Evolutionary conservation across 140 eudicot genomes (phyloP), one percentile per base, ranked within the genome.

Genomic region (Bidens hawaiensis): DNA sequence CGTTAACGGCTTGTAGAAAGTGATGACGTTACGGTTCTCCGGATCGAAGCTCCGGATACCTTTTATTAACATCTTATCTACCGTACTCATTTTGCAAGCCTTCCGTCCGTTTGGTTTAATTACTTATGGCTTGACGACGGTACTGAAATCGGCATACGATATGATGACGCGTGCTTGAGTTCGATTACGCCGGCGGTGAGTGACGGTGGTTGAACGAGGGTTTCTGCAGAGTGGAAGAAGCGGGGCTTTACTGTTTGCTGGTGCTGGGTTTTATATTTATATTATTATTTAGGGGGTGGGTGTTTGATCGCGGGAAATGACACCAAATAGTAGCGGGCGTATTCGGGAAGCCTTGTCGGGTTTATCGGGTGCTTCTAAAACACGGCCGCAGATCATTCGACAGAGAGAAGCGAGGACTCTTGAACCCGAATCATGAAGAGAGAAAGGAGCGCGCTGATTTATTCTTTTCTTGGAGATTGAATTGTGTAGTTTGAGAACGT

Each of bases 31-130:
- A 50, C 83, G 87, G 72, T 90, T 90, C 68, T 90, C 98, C 78
- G 97, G 98, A 76, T 90, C 98, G 77, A 90, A 90, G 56, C 96
- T 88, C 86, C 98, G 84, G 76, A 90, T 90, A n/a, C 98, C 98
- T 70, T 90, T 90, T 1, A 90, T 90, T 63, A 90, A 75, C 98
- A 90, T 87, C 65, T 90, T 90, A 66, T 90, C 98, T 1, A 90
- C 88, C 41, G 98, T 90, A 67, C 98, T 90, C 98, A 90, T 90
- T 65, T 70, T 68, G 43, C 27, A 16, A 68, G 15, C 47, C 47
- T 56, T 53, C 43, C n/a, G n/a, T 53, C 43, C 18, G 36, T 52
- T 50, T 16, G 33, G 6, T 50, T 11, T 11, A 12, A 15, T 33
- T 28, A 22, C 19, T 64, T 64, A 19, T 21, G 47, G 1, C 25